Base-by-base conservation (phyloP, 257 asterid genomes). In the Solanum sejunctum region DNA sequence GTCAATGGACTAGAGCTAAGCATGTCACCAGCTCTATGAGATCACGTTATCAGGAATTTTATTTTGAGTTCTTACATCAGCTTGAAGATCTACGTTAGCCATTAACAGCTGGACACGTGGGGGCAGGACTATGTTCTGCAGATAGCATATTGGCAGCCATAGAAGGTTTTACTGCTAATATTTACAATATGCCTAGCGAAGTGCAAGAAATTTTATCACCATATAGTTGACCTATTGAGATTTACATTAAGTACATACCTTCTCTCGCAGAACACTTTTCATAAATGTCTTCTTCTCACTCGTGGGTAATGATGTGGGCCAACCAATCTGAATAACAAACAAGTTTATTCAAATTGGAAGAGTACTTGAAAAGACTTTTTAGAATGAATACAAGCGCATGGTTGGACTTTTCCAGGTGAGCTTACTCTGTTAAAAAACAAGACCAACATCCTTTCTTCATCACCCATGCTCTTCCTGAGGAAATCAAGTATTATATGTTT, bases 301-400 rank as follows among this genome's bases (percentile, higher is more conserved):
- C 15, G 98, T 95, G 85, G 99, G 93, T 81, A 96, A 92, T 71
- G 98, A 92, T 85, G 97, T 95, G 82, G 99, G 99, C 99, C 99
- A 96, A 86, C 98, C 98, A 90, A 96, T 93, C 99, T 95, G 93
- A 85, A 87, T 61, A 80, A n/a, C 39, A 51, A 23, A 54, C 32
- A 66, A 67, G 39, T 43, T 43, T 73, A 49, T 69, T 55, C 47
- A 54, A 56, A 8, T 52, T 18, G 32, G 57, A 79, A 45, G 23
- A 7, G 84, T 64, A 43, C 55, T 61, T 26, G 2, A 75, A 60
- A 60, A 79, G 58, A 47, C 16, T 20, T 23, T 13, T 23, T 18
- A 72, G 47, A 80, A 26, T 12, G 49, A 57, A 57, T 20, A 58
- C 20, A 64, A 12, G 36, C 54, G 77, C 8, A 52, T 0, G 26